These are phyloP conservation scores for Saxophila tyrrhenica DNA, from an alignment of 495 filamentous ascomycete genomes.

Conservation along the genomic window DNA sequence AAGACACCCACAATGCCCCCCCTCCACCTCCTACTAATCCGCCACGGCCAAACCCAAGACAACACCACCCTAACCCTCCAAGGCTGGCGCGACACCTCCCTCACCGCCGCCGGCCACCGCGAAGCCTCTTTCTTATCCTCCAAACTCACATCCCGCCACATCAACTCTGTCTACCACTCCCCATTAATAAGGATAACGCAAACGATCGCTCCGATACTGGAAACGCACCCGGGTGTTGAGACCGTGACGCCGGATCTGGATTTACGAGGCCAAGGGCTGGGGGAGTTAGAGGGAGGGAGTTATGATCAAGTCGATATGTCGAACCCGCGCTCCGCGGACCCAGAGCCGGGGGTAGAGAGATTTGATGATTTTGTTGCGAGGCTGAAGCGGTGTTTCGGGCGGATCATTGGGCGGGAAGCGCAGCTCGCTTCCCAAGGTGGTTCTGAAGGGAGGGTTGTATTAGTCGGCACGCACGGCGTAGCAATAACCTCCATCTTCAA, in stretches of 20 bases:
- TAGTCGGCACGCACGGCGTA: background rate
- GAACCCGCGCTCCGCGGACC: background rate
- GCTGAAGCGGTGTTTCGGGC: background rate
- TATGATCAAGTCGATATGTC: background rate
- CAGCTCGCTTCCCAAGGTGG: background rate
- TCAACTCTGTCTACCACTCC: background rate
- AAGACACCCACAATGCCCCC: too few relatives aligned
- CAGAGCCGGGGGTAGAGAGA: background rate
- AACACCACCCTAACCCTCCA: background rate
- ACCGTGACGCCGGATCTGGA: background rate
- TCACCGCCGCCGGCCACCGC: background rate
- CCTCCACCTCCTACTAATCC: background rate
- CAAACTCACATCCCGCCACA: background rate
- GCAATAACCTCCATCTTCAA: background rate
- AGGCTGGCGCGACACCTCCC: conserved; percentile 2
- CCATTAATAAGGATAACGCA: background rate
- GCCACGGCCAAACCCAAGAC: background rate
- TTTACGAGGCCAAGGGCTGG: background rate
- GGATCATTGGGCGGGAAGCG: background rate
- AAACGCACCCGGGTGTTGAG: background rate
- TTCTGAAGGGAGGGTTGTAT: background rate
- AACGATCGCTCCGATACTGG: background rate
- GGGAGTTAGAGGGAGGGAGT: background rate
- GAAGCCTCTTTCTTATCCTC: background rate
- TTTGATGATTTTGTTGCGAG: background rate